Conservation (phyloP, 768 basidiomycete species). For the Daedaleopsis sinensis region DNA sequence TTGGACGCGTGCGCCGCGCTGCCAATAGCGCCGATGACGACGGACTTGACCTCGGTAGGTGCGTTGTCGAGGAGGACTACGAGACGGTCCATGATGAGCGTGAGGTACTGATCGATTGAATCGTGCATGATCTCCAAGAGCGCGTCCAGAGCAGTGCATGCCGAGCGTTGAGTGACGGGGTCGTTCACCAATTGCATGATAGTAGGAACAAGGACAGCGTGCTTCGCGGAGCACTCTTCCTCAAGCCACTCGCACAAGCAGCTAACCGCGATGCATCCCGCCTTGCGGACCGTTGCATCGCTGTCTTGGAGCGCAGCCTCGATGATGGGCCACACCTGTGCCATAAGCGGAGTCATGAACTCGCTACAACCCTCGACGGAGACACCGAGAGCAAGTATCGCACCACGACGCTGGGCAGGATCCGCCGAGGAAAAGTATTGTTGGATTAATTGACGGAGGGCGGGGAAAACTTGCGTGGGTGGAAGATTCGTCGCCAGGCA, state of each 20-base stretch:
- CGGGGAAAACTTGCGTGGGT: conserved; percentile 94
- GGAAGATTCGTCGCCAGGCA: conserved; percentile 90
- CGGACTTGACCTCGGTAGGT: conserved; percentile 85
- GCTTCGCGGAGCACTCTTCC: conserved; percentile 86
- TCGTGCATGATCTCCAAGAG: conserved; percentile 93
- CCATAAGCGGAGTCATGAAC: conserved; percentile 93
- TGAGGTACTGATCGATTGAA: conserved; percentile 88
- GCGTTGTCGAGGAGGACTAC: conserved; percentile 84
- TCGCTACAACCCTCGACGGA: conserved; percentile 97
- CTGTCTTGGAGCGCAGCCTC: conserved; percentile 84
- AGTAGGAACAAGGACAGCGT: conserved; percentile 85
- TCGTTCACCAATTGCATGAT: conserved; percentile 93
- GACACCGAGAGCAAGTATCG: conserved; percentile 94
- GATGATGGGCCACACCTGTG: conserved; percentile 91
- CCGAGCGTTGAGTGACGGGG: conserved; percentile 81
- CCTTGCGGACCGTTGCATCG: conserved; percentile 88
- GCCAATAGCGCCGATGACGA: conserved; percentile 97
- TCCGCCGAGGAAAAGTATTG: conserved; percentile 85
- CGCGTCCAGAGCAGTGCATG: conserved; percentile 97
- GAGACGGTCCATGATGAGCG: conserved; percentile 93
- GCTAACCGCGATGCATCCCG: conserved; percentile 93
- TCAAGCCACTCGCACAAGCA: conserved; percentile 98
- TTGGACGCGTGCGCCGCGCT: conserved; percentile 97
- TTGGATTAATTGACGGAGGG: conserved; percentile 79
- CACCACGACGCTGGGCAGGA: conserved; percentile 81